Base-by-base conservation (phyloP, 148 eudicot species). In the Persicaria maculosa region DNA sequence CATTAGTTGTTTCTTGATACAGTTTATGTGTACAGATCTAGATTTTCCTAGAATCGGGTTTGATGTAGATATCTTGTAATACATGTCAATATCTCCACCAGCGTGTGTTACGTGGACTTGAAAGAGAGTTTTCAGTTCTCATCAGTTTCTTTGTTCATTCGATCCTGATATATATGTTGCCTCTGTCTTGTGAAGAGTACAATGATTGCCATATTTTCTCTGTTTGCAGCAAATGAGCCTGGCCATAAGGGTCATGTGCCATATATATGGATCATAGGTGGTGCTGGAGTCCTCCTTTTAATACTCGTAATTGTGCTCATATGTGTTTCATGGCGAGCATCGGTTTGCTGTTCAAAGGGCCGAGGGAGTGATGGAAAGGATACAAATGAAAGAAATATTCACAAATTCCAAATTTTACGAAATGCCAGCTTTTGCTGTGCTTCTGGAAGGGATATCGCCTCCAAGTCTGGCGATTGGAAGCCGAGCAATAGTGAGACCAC, bases 251-350 rank as follows among this genome's bases (percentile, higher is more conserved):
- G 44, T 72, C 89, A 84, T 46, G 57, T 80, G 64, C 90, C 90
- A 43, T 90, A 87, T 77, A 85, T 85, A 80, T 95, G 98, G 98
- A 92, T 95, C 55, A 62, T 92, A 19, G 98, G 93, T 72, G 80
- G 96, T 72, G 48, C 84, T 36, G 92, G 88, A 57, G 88, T 83
- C 78, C 76, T 95, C 75, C 90, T 77, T 73, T 74, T 95, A 77
- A 64, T 90, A 72, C 44, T 92, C 61, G 68, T 86, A 47, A 74
- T 83, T 70, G 85, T 89, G 55, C 58, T 88, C 67, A 46, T 87
- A 73, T 87, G 86, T 75, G 72, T 92, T 48, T 76, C 76, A 64
- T 76, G 83, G 82, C 85, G 85, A 78, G 82, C 93, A 62, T 88
- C 97, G 25, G 71, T 78, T 53, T 86, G 86, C 81, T 81, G 77